Evolutionary conservation across 805 yeast genomes (phyloP), one percentile per base, ranked within the genome.

Genomic region (Lipomyces sp.): DNA sequence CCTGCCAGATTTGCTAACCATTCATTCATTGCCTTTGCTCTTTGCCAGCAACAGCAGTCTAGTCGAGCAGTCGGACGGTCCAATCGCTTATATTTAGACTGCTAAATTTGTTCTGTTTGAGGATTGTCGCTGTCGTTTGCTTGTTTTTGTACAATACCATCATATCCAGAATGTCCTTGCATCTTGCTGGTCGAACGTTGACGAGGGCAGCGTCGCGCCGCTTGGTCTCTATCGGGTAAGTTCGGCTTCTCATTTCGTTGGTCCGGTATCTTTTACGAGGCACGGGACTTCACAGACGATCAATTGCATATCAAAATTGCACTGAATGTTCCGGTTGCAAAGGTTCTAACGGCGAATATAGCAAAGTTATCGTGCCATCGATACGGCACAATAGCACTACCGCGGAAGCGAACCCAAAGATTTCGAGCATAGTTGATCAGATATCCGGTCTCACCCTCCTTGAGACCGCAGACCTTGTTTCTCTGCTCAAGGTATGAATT

Each of bases 391-490:
- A 82, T 75, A 76, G 82, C 69, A 77, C 82, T 32, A 75, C 69
- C 18, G 70, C 74, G 53, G 75, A 80, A 45, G 76, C 78, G 53
- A 95, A 90, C 79, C 95, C 98, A 72, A 93, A 94, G 80, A 92
- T 95, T 79, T 75, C 88, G 57, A 79, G 86, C 63, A 93, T 95
- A 73, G 99, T 95, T 63, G 95, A 91, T 76, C 90, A 90, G 75
- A 95, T 95, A 77, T 87, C 98, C 62, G 85, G 90, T 73, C 85
- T 95, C 77, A 92, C 96, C n/a, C 84, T 95, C 64, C 83, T 93
- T 76, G 99, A 95, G 82, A 94, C 98, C 30, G 88, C 97, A n/a
- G 79, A 88, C 35, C 85, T 95, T 76, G 90, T 95, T 70, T 77
- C 86, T 51, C 83, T 91, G 77, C 80, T 80, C 66, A 71, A 71